Percentiles rank a stretch among this genome's conserved stretches.
These are phyloP conservation scores for Rhodotorula kratochvilovae DNA, from an alignment of 768 basidiomycete genomes.

Conservation along the genomic window DNA sequence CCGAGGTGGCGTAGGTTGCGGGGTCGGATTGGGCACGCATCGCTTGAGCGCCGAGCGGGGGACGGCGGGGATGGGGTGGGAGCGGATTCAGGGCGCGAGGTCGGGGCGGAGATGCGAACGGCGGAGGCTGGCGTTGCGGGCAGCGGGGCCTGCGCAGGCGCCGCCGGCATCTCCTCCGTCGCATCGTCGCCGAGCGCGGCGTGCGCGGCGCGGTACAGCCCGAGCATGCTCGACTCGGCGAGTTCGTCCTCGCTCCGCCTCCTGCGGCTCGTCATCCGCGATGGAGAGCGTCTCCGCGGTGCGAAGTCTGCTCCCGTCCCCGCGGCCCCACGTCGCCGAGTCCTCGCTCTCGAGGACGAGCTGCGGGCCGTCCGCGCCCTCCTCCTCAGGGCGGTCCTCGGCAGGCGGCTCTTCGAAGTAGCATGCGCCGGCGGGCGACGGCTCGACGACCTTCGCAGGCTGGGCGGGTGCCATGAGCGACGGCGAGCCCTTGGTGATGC, in stretches of 20 bases:
- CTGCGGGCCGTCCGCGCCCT: conserved; percentile 40
- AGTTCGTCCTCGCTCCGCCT: conserved; percentile 45
- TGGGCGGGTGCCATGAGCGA: neutral
- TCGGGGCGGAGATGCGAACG: neutral
- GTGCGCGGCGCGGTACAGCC: conserved; percentile 1
- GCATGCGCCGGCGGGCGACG: conserved; percentile 4
- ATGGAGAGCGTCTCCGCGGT: conserved; percentile 45
- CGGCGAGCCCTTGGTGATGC: conserved; percentile 36
- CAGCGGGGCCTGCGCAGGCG: neutral
- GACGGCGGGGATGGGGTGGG: neutral
- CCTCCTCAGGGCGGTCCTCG: conserved; percentile 44
- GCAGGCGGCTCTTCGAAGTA: conserved; percentile 19
- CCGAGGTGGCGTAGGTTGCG: conserved; percentile 29
- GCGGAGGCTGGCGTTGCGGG: neutral
- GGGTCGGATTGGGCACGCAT: conserved; percentile 49
- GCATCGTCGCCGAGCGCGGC: neutral
- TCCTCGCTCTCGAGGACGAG: conserved; percentile 44
- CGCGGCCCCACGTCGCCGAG: conserved; percentile 44
- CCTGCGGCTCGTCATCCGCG: conserved; percentile 36
- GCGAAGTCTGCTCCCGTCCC: conserved; percentile 50
- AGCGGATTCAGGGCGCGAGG: neutral
- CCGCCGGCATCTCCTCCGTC: neutral
- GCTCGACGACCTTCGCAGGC: neutral
- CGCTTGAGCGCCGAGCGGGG: conserved; percentile 43
- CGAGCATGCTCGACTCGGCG: conserved; percentile 31